phyloP scores from a whole-genome alignment of 768 basidiomycete genomes.

The Mrakia blollopis region DNA sequence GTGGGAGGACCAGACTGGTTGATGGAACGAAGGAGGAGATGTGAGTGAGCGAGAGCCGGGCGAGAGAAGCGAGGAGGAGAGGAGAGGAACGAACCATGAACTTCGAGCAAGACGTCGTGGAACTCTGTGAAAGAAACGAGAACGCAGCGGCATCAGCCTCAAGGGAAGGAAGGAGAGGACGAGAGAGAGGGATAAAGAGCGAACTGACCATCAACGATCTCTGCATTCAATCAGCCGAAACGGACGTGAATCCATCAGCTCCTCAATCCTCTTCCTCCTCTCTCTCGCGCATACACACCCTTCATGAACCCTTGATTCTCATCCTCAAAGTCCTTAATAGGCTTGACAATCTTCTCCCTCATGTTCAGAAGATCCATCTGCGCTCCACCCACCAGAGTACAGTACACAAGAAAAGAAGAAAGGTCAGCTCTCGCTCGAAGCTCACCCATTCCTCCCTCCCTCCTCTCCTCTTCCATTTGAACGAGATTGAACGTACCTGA shows the following conservation, averaged over 20 bases:
- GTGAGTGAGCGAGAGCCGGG: background rate
- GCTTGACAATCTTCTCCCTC: background rate
- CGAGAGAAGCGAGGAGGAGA: background rate
- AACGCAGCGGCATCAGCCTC: background rate
- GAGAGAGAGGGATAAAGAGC: background rate
- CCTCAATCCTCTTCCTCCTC: background rate
- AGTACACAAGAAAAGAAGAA: too few relatives aligned
- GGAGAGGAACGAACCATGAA: background rate
- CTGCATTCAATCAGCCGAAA: background rate
- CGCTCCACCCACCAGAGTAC: too few relatives aligned
- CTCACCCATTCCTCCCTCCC: too few relatives aligned
- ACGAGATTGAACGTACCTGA: background rate
- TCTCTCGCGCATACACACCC: background rate
- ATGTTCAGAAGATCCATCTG: background rate
- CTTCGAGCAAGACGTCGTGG: constrained; percentile 18
- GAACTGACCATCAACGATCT: background rate
- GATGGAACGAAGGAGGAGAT: background rate
- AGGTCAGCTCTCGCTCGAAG: too few relatives aligned
- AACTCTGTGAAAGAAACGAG: background rate
- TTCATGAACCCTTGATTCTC: background rate
- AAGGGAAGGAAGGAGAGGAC: background rate
- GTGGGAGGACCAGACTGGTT: constrained; percentile 6
- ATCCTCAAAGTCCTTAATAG: background rate
- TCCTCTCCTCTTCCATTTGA: too few relatives aligned
- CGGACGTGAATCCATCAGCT: background rate